Evolutionary conservation across 371 early-diverging fungal species (phyloP), one percentile per base, ranked within the genome.

Genomic region (Mycotypha africana): DNA sequence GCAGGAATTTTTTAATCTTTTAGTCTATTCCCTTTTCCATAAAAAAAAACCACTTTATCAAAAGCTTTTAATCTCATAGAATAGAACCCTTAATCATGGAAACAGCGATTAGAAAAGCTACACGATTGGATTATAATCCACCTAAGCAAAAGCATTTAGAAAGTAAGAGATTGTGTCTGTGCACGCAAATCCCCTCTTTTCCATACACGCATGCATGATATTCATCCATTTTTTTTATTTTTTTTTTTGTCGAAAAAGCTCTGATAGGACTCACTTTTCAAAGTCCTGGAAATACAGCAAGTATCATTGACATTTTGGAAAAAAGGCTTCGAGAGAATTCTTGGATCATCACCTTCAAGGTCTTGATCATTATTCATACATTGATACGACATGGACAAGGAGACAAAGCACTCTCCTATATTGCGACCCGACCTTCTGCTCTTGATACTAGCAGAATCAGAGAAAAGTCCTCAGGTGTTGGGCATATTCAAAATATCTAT

Each of bases 321-420:
- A 73, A 70, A 44, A 62, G 89, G 25, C 58, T 85, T 24, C 56
- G 78, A n/a, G 88, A 88, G 42, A 73, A 78, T 43, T 81, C 85
- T 54, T 91, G 92, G 92, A 83, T 89, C 53, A 82, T 89, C n/a
- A 86, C 84, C 3, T 90, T 93, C 75, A 95, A 95, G 60, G 78
- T 90, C 0, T 74, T 95, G 34, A 82, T 92, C 42, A 74, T 91
- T 24, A 70, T 91, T 16, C 96, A 95, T 56, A 81, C 89, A 21
- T 65, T 95, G 54, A 81, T 92, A 65, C 75, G 88, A 21, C 84
- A 91, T 49, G 91, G 91, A 20, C 79, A 82, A 30, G 83, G 84
- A 5, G 82, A 86, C 24, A 70, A 78, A 10, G 76, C 86, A 4
- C 68, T 88, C 48, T 81, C 76, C 19, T 91, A 82, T 38, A 63